Conservation (phyloP, 2,329 filamentous ascomycete species). For the Talaromyces sp. region DNA sequence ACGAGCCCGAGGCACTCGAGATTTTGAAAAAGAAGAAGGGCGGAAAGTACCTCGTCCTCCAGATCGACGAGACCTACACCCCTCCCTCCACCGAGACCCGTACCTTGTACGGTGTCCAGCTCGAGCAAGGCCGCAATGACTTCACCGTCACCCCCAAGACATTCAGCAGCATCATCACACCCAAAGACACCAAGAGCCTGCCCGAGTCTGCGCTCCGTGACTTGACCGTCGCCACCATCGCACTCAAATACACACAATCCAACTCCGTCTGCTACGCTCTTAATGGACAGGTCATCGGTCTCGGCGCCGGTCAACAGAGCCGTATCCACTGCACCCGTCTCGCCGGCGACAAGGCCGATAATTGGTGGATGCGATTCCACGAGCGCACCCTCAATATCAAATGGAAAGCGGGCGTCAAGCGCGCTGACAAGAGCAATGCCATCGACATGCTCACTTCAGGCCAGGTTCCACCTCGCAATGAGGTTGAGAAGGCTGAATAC, state of each 20-base stretch:
- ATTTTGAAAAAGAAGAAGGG: conserved; percentile 98
- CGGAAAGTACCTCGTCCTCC: conserved; percentile 90
- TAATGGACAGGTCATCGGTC: conserved; percentile 88
- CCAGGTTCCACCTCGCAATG: conserved; percentile 70
- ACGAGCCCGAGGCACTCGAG: conserved; percentile 77
- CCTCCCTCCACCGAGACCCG: conserved; percentile 73
- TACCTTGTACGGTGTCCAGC: conserved; percentile 83
- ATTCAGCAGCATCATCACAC: conserved; percentile 80
- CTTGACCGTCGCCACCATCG: conserved; percentile 91
- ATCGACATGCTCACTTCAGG: conserved; percentile 94
- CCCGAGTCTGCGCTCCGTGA: conserved; percentile 82
- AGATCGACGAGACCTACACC: conserved; percentile 86
- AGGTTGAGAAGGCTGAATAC: conserved; percentile 80
- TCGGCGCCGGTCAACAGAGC: conserved; percentile 94
- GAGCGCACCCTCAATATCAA: conserved; percentile 80
- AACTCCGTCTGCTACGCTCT: conserved; percentile 98
- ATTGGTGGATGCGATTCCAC: conserved; percentile 99
- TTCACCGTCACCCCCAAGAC: conserved; percentile 77
- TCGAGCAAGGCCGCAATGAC: conserved; percentile 91
- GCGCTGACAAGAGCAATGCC: conserved; percentile 95
- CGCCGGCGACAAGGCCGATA: conserved; percentile 96
- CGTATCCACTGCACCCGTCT: conserved; percentile 98
- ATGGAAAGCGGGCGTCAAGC: conserved; percentile 97
- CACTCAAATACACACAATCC: conserved; percentile 97
- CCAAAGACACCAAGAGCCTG: conserved; percentile 70